Conservation (phyloP, 163 green algal genomes). For the Coccomyxa subellipsoidea region DNA sequence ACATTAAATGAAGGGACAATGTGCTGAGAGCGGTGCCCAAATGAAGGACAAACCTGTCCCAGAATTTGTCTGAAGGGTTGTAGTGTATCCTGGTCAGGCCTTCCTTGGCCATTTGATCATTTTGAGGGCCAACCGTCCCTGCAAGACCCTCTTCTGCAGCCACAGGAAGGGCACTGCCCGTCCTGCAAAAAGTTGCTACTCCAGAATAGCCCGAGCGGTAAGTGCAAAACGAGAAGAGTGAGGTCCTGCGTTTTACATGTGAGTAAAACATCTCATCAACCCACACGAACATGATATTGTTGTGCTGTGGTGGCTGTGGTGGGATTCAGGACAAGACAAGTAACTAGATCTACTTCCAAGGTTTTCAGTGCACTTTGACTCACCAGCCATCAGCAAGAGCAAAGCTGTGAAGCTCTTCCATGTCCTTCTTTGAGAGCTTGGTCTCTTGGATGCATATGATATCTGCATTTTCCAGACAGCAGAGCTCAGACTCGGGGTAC, state of each 20-base stretch:
- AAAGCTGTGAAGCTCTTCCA: not conserved
- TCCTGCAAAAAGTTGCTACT: constrained; percentile 23
- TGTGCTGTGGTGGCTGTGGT: not conserved
- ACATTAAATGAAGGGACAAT: too few species aligned
- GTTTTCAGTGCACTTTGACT: not conserved
- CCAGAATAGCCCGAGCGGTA: constrained; percentile 12
- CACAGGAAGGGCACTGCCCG: not conserved
- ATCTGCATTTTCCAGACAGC: too few species aligned
- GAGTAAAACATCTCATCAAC: not conserved
- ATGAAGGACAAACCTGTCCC: not conserved
- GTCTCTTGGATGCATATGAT: constrained; percentile 26
- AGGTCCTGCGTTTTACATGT: not conserved
- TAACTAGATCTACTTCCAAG: not conserved
- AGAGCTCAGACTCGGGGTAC: too few species aligned
- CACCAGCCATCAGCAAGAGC: constrained; percentile 16
- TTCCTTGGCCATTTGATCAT: not conserved
- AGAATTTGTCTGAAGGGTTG: not conserved
- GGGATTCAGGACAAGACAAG: not conserved
- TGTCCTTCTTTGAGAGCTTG: constrained; percentile 20
- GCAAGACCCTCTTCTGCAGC: constrained; percentile 23
- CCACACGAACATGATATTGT: not conserved
- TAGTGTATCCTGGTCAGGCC: not conserved
- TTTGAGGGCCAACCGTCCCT: not conserved
- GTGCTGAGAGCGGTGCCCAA: not conserved
- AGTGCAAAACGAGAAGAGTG: constrained; percentile 17